Evolutionary conservation across 2,329 filamentous ascomycete species (phyloP).

Genomic region (Penicillium sp.): DNA sequence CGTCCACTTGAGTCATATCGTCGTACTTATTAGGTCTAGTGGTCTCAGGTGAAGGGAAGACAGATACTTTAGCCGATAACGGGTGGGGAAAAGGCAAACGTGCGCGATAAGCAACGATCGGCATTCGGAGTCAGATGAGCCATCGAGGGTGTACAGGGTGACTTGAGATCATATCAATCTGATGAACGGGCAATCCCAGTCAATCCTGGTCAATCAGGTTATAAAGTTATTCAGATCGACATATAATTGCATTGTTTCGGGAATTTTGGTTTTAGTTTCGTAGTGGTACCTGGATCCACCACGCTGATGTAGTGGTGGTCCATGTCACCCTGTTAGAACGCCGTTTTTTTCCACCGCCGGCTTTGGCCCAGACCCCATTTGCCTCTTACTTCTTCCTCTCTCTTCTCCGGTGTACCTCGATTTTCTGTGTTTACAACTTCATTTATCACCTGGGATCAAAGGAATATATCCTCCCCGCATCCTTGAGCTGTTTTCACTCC

Average conservation of each 20-base stretch:
- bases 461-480: neutral
- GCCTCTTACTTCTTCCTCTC: neutral
- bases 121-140: neutral
- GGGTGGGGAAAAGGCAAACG: neutral
- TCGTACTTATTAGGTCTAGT: neutral
- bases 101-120: neutral
- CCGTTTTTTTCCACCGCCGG: slow-evolving; percentile 15
- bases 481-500: neutral
- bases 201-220: too few species aligned
- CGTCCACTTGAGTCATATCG: too few species aligned
- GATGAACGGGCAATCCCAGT: too few species aligned
- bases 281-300: slow-evolving; percentile 13
- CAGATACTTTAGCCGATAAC: neutral
- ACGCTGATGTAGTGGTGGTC: slow-evolving; percentile 9
- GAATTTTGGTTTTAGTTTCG: neutral
- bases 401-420: neutral
- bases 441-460: neutral
- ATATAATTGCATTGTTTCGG: neutral
- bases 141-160: neutral
- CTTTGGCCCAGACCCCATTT: slow-evolving; percentile 9
- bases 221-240: too few species aligned
- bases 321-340: slow-evolving; percentile 13
- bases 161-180: too few species aligned
- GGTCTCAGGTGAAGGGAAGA: neutral
- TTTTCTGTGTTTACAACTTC: neutral